phyloP scores from a whole-genome alignment of 2,329 filamentous ascomycete genomes.

The Pseudopyrenochaeta lycopersici region DNA sequence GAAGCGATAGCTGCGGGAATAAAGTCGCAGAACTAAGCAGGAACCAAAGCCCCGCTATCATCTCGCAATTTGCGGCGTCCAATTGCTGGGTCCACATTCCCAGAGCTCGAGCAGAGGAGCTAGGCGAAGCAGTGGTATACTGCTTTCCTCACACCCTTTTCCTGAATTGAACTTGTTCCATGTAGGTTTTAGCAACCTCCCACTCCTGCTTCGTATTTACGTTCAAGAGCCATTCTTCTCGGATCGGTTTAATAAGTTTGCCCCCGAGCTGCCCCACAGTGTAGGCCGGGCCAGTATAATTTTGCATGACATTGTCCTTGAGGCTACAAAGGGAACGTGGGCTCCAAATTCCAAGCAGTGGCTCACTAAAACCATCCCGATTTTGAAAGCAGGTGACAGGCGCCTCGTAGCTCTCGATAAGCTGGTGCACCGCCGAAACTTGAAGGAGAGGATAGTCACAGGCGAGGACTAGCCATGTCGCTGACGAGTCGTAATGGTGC shows the following conservation, averaged over 20 bases:
- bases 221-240: conserved; percentile 8
- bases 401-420: conserved; percentile 2
- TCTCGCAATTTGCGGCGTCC: conserved; percentile 15
- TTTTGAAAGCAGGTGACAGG: conserved; percentile 13
- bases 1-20: not conserved
- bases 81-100: conserved; percentile 18
- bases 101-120: not conserved
- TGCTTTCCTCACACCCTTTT: too few relatives aligned
- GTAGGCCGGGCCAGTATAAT: not conserved
- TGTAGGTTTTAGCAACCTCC: not conserved
- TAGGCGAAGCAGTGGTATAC: not conserved
- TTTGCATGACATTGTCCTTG: not conserved
- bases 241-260: conserved; percentile 2
- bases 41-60: conserved; percentile 12
- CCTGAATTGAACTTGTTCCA: not conserved
- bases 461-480: conserved; percentile 7
- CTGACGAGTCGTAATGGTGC: conserved; percentile 2
- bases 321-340: conserved; percentile 4
- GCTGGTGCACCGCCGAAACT: conserved; percentile 6
- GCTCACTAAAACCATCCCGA: conserved; percentile 8
- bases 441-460: conserved; percentile 13
- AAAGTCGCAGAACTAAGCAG: conserved; percentile 5
- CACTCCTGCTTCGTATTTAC: conserved; percentile 9
- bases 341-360: conserved; percentile 9
- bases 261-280: not conserved